A percentile compares a stretch with the other conserved stretches of the same genome.
These are phyloP conservation scores for Claviceps humidiphila DNA, from an alignment of 2,329 filamentous ascomycete genomes.

Conservation along the genomic window DNA sequence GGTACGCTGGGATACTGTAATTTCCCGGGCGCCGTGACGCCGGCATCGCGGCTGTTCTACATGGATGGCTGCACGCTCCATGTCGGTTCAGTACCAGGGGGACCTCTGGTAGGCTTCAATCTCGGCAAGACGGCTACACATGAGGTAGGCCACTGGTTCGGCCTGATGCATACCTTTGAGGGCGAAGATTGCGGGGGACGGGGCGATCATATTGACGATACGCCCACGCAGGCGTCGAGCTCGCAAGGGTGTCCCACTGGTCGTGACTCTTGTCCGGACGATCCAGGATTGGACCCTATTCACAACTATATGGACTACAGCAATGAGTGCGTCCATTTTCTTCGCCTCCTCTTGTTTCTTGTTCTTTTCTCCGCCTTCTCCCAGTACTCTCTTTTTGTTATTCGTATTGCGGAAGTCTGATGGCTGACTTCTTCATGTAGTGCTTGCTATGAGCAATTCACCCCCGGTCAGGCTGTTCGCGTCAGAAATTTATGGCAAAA, in stretches of 20 bases:
- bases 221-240: slow-evolving; percentile 22
- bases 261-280: slow-evolving; percentile 8
- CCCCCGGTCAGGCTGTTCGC: neutral
- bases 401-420: neutral
- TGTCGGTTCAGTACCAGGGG: neutral
- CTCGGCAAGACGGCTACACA: neutral
- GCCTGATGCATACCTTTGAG: neutral
- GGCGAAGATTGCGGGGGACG: neutral
- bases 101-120: neutral
- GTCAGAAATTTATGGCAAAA: neutral
- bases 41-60: neutral
- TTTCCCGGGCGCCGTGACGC: neutral
- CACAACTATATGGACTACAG: slow-evolving; percentile 29
- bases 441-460: neutral
- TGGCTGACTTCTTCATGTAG: neutral
- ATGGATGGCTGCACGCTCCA: neutral
- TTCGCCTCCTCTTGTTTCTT: neutral
- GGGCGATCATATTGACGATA: slow-evolving; percentile 28
- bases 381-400: neutral
- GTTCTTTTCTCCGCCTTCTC: neutral
- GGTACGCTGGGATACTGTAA: slow-evolving; percentile 1
- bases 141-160: neutral
- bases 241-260: neutral
- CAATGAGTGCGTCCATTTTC: slow-evolving; percentile 22
- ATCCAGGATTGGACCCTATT: slow-evolving; percentile 21